Conservation (phyloP, 495 filamentous ascomycete genomes). For the Aspergillus avenaceus region DNA sequence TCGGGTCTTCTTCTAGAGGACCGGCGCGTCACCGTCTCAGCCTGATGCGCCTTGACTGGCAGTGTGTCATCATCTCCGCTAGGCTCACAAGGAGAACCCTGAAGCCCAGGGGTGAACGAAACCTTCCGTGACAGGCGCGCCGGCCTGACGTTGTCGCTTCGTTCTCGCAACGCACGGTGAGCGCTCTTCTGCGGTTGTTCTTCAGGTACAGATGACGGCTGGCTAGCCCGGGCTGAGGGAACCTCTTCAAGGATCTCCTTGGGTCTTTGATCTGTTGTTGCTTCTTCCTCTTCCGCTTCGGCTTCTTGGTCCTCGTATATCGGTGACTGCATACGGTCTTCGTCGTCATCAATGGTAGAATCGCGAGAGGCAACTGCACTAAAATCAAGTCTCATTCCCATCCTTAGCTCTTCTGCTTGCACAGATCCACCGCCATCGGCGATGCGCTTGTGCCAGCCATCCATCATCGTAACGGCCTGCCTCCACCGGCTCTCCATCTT, state of each 20-base stretch:
- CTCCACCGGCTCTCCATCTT: slow-evolving; percentile 88
- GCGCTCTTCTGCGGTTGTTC: slow-evolving; percentile 15
- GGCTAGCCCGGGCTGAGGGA: slow-evolving; percentile 5
- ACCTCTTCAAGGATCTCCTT: neutral
- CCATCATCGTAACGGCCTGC: slow-evolving; percentile 86
- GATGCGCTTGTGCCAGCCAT: slow-evolving; percentile 86
- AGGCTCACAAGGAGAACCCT: slow-evolving; percentile 31
- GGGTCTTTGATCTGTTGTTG: slow-evolving; percentile 32
- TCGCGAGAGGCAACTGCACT: slow-evolving; percentile 49
- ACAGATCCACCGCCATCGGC: slow-evolving; percentile 72
- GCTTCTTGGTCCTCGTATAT: slow-evolving; percentile 52
- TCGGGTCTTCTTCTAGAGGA: slow-evolving; percentile 30
- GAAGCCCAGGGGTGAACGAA: slow-evolving; percentile 37
- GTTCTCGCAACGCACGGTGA: slow-evolving; percentile 37
- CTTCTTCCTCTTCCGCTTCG: slow-evolving; percentile 47
- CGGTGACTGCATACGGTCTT: slow-evolving; percentile 35
- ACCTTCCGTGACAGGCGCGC: slow-evolving; percentile 38
- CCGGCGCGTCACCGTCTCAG: slow-evolving; percentile 32
- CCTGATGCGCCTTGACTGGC: slow-evolving; percentile 32
- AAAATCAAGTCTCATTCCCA: slow-evolving; percentile 65
- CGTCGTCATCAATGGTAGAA: slow-evolving; percentile 7
- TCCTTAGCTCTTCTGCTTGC: slow-evolving; percentile 76
- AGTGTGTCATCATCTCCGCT: slow-evolving; percentile 31
- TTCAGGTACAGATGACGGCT: slow-evolving; percentile 5
- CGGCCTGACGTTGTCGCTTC: slow-evolving; percentile 37